Base-by-base conservation (phyloP, 257 asterid genomes). In the Eustoma russellianum region DNA sequence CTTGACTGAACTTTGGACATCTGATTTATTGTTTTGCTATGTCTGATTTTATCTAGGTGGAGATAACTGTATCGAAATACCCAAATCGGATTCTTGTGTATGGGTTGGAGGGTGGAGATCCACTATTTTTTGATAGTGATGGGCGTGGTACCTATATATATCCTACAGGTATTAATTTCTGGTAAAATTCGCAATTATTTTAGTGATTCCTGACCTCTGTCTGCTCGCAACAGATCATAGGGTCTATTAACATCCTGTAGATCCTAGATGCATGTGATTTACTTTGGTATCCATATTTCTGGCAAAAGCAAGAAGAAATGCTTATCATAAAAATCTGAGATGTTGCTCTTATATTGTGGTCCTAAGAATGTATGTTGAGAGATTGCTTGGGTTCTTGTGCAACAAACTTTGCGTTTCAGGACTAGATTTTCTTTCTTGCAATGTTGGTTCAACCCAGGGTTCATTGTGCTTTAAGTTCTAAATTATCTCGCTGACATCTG, bases 41-140 rank as follows among this genome's bases (percentile, higher is more conserved):
- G 41, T 33, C 19, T 63, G 46, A 56, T 56, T 18, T 52, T 8
- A 33, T 72, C 45, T 71, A 91, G 95, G 94, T 71, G 13, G 96
- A 87, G 68, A 61, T 91, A 47, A 71, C 86, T 33, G 80, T 87
- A 35, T 73, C 83, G 5, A 91, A 91, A 74, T 87, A 70, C 38
- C 94, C 98, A 28, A 91, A 87, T 70, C 89, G 98, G 50, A 72
- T 84, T 67, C 92, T 91, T 60, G 95, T 87, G 7, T 91, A 87
- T 71, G 76, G 86, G 58, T 63, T 87, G 63, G 98, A 91, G 77
- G 89, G 96, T 61, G 96, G 75, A 43, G 69, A 81, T 57, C 98
- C 98, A 41, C 67, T 91, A 73, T 84, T 91, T 72, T 87, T 67
- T 56, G 95, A 85, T 68, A 24, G 41, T n/a, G 94, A 91, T 67